A percentile compares a stretch with the other conserved stretches of the same genome.
phyloP scores from a whole-genome alignment of 148 eudicot species.

The Rhododendron kiyosumense region DNA sequence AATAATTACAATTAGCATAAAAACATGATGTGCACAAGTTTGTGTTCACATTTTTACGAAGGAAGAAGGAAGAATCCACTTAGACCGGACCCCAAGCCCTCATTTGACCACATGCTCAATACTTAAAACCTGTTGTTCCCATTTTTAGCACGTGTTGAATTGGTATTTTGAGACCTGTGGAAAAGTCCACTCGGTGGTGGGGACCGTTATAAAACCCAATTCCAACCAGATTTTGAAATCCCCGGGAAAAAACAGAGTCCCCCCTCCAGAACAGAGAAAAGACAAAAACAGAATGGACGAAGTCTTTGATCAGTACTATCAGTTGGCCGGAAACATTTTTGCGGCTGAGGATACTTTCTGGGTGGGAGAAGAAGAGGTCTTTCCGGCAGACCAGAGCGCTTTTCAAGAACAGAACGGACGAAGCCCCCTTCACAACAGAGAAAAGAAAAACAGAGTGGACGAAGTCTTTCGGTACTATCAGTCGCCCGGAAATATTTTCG shows the following conservation, averaged over 20 bases:
- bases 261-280: not conserved
- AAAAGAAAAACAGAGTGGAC: slow-evolving; percentile 8
- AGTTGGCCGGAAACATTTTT: not conserved
- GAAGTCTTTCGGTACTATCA: slow-evolving; percentile 20
- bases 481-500: slow-evolving; percentile 1
- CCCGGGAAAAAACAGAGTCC: not conserved
- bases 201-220: slow-evolving; percentile 4
- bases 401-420: not conserved
- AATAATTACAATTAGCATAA: no score
- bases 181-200: not conserved
- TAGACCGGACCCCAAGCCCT: not conserved
- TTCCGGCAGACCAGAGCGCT: not conserved
- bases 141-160: not conserved
- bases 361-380: not conserved
- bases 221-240: not conserved
- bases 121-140: not conserved
- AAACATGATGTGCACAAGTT: not conserved
- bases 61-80: not conserved
- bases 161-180: not conserved
- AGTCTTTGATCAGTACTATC: slow-evolving; percentile 16
- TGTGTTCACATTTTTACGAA: slow-evolving; percentile 7
- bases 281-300: slow-evolving; percentile 12
- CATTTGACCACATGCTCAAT: slow-evolving; percentile 22
- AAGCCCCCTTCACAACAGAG: not conserved
- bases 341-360: not conserved